Conservation (phyloP, 129 eudicot species). For the Glebionis coronaria region DNA sequence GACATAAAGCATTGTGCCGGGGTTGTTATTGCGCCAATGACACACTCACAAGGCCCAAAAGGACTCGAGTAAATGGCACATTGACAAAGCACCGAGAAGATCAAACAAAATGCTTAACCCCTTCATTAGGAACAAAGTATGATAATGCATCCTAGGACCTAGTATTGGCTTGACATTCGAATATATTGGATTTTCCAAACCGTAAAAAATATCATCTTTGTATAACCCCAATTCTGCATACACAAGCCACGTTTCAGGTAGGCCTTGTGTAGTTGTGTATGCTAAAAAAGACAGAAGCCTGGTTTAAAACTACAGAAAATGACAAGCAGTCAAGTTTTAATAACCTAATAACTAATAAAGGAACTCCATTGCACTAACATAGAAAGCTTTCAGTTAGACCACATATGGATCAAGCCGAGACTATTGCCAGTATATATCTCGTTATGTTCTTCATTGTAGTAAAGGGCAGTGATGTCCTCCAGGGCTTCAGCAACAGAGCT, state of each 20-base stretch:
- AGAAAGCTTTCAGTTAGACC: background rate
- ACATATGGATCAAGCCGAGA: background rate
- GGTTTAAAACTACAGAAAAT: background rate
- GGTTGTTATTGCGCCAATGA: too few relatives aligned
- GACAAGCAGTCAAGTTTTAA: background rate
- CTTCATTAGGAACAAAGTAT: too few relatives aligned
- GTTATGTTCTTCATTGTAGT: constrained; percentile 7
- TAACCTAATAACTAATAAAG: background rate
- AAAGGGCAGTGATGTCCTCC: constrained; percentile 2
- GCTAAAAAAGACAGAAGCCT: background rate
- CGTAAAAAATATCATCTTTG: background rate
- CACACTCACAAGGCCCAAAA: too few relatives aligned
- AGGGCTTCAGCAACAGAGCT: background rate
- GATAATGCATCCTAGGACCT: too few relatives aligned
- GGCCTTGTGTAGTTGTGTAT: background rate
- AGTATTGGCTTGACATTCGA: background rate
- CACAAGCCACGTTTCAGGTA: background rate
- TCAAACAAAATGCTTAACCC: too few relatives aligned
- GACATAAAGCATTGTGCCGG: background rate
- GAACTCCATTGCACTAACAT: too few relatives aligned
- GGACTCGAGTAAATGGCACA: too few relatives aligned
- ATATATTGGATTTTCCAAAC: too few relatives aligned
- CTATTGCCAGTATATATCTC: constrained; percentile 5
- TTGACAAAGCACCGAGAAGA: too few relatives aligned
- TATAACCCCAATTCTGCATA: background rate